phyloP scores from a whole-genome alignment of 257 asterid species.

The Capsicum baccatum region DNA sequence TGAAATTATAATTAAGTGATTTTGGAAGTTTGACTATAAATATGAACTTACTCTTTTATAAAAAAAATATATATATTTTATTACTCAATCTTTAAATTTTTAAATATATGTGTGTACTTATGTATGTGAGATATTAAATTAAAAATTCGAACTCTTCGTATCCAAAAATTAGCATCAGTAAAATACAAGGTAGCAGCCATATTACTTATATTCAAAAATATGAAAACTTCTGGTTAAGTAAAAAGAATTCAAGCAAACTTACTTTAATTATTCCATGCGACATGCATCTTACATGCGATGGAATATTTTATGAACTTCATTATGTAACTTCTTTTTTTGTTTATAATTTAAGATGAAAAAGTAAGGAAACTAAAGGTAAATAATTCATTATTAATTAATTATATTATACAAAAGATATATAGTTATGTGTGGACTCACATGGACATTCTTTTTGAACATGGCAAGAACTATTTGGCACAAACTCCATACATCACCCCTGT shows the following conservation, averaged over 20 bases:
- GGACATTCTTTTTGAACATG: slow-evolving; percentile 30
- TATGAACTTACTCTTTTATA: too few relatives aligned
- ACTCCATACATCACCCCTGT: slow-evolving; percentile 24
- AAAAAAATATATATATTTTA: too few relatives aligned
- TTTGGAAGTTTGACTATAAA: too few relatives aligned
- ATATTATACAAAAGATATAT: slow-evolving; percentile 21
- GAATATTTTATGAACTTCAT: slow-evolving; percentile 24
- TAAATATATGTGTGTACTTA: too few relatives aligned
- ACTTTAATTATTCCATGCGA: slow-evolving; percentile 16
- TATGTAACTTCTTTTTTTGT: slow-evolving; percentile 2
- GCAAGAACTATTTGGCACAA: slow-evolving; percentile 17
- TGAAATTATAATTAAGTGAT: too few relatives aligned
- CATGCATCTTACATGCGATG: slow-evolving; percentile 24
- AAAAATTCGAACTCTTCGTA: not conserved
- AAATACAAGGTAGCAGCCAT: not conserved
- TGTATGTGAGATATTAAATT: too few relatives aligned
- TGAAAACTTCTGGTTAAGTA: not conserved
- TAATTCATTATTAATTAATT: slow-evolving; percentile 27
- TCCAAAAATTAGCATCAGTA: not conserved
- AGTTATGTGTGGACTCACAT: slow-evolving; percentile 29
- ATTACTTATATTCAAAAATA: not conserved
- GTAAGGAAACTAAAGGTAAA: slow-evolving; percentile 26
- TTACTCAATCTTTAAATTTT: too few relatives aligned
- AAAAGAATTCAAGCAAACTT: not conserved
- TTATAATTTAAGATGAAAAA: slow-evolving; percentile 14